A percentile compares a stretch with the other conserved stretches of the same genome.
Conservation (phyloP, 2,329 filamentous ascomycete species). For the Pseudogymnoascus destructans region DNA sequence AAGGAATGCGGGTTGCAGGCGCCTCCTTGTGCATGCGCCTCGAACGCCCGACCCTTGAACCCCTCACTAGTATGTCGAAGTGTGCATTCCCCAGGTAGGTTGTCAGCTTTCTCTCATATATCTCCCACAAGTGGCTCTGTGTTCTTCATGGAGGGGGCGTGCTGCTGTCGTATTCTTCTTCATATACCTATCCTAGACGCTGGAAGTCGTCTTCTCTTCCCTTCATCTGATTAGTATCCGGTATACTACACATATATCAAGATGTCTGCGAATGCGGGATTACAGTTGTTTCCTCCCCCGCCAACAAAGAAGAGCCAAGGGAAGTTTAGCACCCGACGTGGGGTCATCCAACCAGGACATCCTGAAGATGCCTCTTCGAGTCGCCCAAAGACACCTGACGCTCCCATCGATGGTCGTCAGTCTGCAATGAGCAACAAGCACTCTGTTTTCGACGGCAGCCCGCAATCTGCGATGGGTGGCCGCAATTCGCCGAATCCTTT, state of each 20-base stretch:
- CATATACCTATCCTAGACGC: background rate
- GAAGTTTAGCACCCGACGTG: slow-evolving; percentile 20
- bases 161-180: background rate
- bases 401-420: slow-evolving; percentile 16
- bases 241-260: slow-evolving; percentile 14
- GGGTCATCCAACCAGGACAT: slow-evolving; percentile 15
- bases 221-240: slow-evolving; percentile 15
- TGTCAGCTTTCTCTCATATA: background rate
- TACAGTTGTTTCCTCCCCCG: slow-evolving; percentile 25
- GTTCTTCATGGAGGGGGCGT: background rate
- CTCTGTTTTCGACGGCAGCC: background rate
- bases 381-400: background rate
- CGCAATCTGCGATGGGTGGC: slow-evolving; percentile 15
- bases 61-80: background rate
- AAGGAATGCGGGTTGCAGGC: background rate
- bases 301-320: slow-evolving; percentile 22
- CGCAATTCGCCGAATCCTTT: slow-evolving; percentile 10
- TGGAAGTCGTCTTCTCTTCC: background rate
- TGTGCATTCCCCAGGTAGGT: background rate
- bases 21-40: background rate
- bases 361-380: background rate
- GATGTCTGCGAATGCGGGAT: slow-evolving; percentile 21
- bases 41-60: background rate
- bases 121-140: background rate
- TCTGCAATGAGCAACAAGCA: background rate